A percentile compares a stretch with the other conserved stretches of the same genome.
phyloP scores from a whole-genome alignment of 2,329 filamentous ascomycete genomes.

The Diaporthe caulivora region DNA sequence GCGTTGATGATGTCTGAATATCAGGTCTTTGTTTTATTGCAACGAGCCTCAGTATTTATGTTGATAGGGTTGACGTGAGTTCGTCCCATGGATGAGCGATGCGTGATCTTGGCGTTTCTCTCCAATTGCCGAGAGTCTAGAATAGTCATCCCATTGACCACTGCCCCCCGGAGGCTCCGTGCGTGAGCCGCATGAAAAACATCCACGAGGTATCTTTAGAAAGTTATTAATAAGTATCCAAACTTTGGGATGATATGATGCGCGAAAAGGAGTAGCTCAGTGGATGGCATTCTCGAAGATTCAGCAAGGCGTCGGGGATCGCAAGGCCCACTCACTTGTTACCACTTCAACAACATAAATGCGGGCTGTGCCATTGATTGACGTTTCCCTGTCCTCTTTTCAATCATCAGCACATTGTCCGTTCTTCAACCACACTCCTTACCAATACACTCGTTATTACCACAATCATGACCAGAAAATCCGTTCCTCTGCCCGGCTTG shows the following conservation, averaged over 20 bases:
- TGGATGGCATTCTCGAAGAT: background rate
- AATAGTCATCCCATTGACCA: background rate
- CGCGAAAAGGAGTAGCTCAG: background rate
- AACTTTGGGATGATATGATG: background rate
- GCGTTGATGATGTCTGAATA: background rate
- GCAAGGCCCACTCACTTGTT: background rate
- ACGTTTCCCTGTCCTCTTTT: background rate
- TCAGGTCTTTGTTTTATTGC: background rate
- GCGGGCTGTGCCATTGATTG: background rate
- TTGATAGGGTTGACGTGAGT: background rate
- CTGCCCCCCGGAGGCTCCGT: background rate
- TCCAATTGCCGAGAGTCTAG: background rate
- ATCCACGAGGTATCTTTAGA: background rate
- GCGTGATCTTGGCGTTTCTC: background rate
- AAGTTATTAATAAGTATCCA: background rate
- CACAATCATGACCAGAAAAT: background rate
- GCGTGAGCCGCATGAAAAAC: background rate
- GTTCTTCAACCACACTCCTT: background rate
- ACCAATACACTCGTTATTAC: too few species aligned
- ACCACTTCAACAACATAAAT: slow-evolving; percentile 4
- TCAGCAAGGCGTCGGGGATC: background rate
- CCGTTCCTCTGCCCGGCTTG: background rate
- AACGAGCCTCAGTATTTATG: slow-evolving; percentile 5
- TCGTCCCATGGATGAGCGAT: background rate
- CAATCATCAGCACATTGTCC: background rate